These are phyloP conservation scores for Lunularia cruciata DNA, from an alignment of 225 moss, liverwort and hornwort genomes.

Conservation along the genomic window DNA sequence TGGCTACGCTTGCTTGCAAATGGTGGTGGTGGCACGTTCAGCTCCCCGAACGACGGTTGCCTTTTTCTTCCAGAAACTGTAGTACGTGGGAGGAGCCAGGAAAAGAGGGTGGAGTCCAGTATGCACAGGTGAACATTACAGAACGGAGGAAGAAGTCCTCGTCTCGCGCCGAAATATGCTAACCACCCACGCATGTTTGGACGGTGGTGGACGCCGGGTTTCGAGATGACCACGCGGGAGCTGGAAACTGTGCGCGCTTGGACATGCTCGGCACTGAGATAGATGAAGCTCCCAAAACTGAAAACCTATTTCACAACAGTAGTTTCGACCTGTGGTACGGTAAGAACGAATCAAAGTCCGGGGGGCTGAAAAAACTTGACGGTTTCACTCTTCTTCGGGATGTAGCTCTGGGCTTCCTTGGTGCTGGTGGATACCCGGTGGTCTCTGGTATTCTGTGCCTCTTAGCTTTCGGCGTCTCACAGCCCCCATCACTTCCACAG, in stretches of 20 bases:
- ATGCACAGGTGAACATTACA: conserved; percentile 14
- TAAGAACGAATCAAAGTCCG: conserved; percentile 12
- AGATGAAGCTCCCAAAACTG: no score
- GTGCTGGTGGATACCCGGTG: conserved; percentile 6
- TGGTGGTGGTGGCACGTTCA: background rate
- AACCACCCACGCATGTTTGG: background rate
- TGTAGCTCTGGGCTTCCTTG: conserved; percentile 26
- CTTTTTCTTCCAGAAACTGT: conserved; percentile 9
- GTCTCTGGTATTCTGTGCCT: conserved; percentile 21
- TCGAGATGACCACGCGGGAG: no score
- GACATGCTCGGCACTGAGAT: background rate
- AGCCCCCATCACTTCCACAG: conserved; percentile 7
- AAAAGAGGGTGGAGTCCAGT: background rate
- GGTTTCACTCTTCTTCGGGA: conserved; percentile 23
- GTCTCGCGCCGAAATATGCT: background rate
- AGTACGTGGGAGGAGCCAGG: background rate
- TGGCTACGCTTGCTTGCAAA: background rate
- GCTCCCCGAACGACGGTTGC: background rate
- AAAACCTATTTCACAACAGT: background rate
- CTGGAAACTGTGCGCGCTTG: background rate
- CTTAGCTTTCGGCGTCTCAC: conserved; percentile 29
- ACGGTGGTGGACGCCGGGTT: background rate
- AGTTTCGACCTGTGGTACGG: conserved; percentile 12
- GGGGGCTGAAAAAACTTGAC: conserved; percentile 14
- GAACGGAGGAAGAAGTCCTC: background rate